phyloP scores from a whole-genome alignment of 73 alveolate species.

The Diophrys appendiculata region DNA sequence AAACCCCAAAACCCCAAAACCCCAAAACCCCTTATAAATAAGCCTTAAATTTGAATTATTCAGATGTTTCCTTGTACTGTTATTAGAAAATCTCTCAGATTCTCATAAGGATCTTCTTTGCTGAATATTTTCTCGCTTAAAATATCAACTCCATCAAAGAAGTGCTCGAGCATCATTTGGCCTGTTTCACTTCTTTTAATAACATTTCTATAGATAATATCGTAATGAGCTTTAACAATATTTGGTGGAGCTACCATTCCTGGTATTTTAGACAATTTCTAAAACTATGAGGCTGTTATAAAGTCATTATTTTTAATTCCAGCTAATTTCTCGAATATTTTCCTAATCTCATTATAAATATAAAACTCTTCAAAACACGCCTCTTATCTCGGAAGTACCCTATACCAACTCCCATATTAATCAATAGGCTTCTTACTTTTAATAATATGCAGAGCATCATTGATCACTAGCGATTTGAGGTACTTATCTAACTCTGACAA shows the following conservation, averaged over 20 bases:
- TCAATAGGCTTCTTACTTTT: constrained; percentile 3
- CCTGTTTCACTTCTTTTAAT: constrained; percentile 20
- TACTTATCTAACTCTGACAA: constrained; percentile 54
- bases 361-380: constrained; percentile 13
- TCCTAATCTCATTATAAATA: constrained; percentile 22
- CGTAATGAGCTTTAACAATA: constrained; percentile 17
- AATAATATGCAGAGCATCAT: constrained; percentile 14
- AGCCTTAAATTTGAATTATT: background rate
- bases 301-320: constrained; percentile 38
- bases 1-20: no score
- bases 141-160: constrained; percentile 40
- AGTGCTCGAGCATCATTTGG: constrained; percentile 36
- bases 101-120: constrained; percentile 20
- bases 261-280: constrained; percentile 13
- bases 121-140: constrained; percentile 16
- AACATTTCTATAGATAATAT: constrained; percentile 29
- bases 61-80: background rate
- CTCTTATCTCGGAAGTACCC: constrained; percentile 12
- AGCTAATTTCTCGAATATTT: constrained; percentile 25
- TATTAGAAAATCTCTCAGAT: constrained; percentile 2
- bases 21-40: background rate
- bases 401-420: constrained; percentile 2
- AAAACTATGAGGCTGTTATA: constrained; percentile 24
- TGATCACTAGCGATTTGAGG: constrained; percentile 25
- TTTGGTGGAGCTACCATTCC: constrained; percentile 18